Conservation (phyloP, 2,329 filamentous ascomycete genomes). For the Penicillium sp. region DNA sequence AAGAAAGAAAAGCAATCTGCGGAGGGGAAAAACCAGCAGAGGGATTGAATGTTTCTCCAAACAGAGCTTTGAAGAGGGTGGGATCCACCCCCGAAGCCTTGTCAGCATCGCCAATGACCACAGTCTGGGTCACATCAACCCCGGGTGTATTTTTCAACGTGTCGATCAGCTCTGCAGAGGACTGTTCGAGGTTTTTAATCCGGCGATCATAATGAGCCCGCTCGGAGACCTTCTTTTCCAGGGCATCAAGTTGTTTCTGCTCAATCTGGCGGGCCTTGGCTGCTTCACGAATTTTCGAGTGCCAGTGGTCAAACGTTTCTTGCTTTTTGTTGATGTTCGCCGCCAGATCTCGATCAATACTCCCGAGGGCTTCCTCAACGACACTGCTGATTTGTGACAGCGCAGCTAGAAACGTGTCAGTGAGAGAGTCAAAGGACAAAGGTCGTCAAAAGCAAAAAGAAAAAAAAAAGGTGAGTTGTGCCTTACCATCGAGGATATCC, state of each 20-base stretch:
- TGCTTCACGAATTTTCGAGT: constrained; percentile 71
- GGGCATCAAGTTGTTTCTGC: constrained; percentile 63
- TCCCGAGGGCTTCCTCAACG: constrained; percentile 73
- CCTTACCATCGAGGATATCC: constrained; percentile 41
- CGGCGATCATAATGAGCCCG: constrained; percentile 61
- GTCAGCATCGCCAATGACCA: constrained; percentile 46
- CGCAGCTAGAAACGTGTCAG: constrained; percentile 35
- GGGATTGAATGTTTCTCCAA: constrained; percentile 38
- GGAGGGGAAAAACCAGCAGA: constrained; percentile 35
- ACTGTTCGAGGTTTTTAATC: constrained; percentile 69
- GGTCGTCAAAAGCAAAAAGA: constrained; percentile 9
- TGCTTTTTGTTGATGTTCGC: constrained; percentile 79
- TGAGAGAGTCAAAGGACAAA: constrained; percentile 2
- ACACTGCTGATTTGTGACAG: constrained; percentile 47
- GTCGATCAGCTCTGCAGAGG: constrained; percentile 63
- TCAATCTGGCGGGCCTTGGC: constrained; percentile 74
- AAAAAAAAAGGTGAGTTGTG: not conserved
- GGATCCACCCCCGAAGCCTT: constrained; percentile 35
- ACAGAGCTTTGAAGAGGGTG: constrained; percentile 30
- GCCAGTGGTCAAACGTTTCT: constrained; percentile 72
- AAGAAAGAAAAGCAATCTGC: constrained; percentile 40
- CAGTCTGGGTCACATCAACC: constrained; percentile 43
- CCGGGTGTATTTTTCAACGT: constrained; percentile 45
- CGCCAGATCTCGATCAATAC: constrained; percentile 73
- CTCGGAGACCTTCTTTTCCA: constrained; percentile 61